Evolutionary conservation across 2,329 filamentous ascomycete genomes (phyloP).

Genomic region (Alternaria gansuensis): DNA sequence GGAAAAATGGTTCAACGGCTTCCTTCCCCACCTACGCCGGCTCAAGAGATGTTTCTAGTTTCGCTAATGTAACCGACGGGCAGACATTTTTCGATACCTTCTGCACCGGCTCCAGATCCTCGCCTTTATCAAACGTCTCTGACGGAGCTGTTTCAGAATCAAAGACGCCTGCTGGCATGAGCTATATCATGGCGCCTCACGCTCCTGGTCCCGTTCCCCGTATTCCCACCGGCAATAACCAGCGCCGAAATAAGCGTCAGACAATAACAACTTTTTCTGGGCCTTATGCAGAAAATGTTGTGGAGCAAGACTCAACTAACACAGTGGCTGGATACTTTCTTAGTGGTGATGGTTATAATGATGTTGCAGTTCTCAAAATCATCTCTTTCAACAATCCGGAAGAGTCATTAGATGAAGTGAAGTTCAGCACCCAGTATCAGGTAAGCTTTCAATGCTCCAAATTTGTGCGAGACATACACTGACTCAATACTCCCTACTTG

Average conservation of each 20-base stretch:
- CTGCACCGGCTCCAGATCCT: constrained; percentile 29
- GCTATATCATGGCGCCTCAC: constrained; percentile 16
- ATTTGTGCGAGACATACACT: background rate
- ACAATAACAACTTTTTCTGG: constrained; percentile 2
- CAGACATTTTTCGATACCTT: constrained; percentile 52
- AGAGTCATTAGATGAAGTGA: constrained; percentile 20
- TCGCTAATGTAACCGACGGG: constrained; percentile 47
- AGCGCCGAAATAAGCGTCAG: constrained; percentile 34
- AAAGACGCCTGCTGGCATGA: background rate
- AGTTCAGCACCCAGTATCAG: constrained; percentile 41
- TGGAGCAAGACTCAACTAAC: constrained; percentile 25
- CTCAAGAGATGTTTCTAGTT: constrained; percentile 23
- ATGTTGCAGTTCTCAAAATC: constrained; percentile 57
- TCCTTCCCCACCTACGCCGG: constrained; percentile 32
- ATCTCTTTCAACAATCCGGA: constrained; percentile 47
- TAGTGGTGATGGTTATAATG: constrained; percentile 42
- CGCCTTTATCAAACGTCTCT: background rate
- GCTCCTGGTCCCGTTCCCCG: constrained; percentile 29
- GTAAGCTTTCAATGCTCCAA: background rate
- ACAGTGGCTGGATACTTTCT: constrained; percentile 57
- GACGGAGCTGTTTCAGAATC: background rate
- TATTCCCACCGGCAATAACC: constrained; percentile 32
- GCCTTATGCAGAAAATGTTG: constrained; percentile 26
- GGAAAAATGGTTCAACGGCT: constrained; percentile 41
- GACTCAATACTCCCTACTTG: background rate